These are phyloP conservation scores for Colletotrichum lupini DNA, from an alignment of 2,329 filamentous ascomycete genomes.

Conservation along the genomic window DNA sequence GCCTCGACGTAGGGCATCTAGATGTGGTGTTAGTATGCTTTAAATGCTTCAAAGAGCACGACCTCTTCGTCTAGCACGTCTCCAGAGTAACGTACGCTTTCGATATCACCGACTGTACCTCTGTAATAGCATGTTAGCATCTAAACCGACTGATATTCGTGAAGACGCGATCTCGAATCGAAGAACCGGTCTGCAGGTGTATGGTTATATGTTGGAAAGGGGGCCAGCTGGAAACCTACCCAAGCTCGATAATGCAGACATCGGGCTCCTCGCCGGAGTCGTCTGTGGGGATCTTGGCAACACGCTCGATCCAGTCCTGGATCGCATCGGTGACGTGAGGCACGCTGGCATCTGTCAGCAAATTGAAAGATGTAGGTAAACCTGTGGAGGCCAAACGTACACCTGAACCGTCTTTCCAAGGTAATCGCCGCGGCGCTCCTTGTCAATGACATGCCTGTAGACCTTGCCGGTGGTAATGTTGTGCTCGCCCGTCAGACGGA, in stretches of 20 bases:
- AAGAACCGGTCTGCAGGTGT: neutral
- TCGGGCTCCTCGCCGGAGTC: constrained; percentile 85
- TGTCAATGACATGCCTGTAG: constrained; percentile 88
- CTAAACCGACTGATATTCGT: neutral
- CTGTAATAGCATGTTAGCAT: constrained; percentile 23
- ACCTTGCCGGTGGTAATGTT: constrained; percentile 99
- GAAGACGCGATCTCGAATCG: neutral
- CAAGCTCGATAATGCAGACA: constrained; percentile 77
- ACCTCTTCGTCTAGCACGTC: neutral
- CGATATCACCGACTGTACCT: constrained; percentile 74
- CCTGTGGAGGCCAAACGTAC: constrained; percentile 34
- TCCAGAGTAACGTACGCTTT: constrained; percentile 58
- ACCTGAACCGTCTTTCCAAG: constrained; percentile 91
- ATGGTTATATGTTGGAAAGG: no score
- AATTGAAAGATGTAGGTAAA: neutral
- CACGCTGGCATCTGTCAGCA: constrained; percentile 56
- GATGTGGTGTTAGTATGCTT: neutral
- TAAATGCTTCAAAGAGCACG: no score
- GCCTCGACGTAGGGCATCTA: constrained; percentile 86
- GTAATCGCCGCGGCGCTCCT: constrained; percentile 76
- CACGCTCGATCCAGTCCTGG: constrained; percentile 90
- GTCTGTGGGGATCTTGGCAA: constrained; percentile 87
- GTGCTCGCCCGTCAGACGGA: constrained; percentile 85
- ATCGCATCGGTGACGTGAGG: constrained; percentile 93
- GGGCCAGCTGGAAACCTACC: constrained; percentile 56